phyloP scores from a whole-genome alignment of 371 early-diverging fungal species.

The Dentiscutata heterogama region DNA sequence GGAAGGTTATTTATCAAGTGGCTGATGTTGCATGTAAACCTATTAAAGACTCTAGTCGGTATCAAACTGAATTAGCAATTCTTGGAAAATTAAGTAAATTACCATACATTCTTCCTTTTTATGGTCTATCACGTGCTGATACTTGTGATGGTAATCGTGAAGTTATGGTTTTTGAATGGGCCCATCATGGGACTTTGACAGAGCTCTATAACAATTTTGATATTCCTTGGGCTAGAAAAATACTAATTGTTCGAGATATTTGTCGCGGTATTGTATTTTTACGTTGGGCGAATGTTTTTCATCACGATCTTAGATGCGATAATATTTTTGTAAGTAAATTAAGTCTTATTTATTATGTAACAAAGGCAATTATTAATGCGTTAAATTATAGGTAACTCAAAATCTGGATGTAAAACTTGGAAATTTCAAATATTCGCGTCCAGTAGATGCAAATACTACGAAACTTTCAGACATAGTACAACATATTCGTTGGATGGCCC shows the following conservation, averaged over 20 bases:
- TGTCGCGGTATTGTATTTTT: conserved; percentile 25
- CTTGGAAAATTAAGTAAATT: background rate
- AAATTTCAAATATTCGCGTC: conserved; percentile 2
- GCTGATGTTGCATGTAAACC: conserved; percentile 13
- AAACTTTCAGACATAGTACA: background rate
- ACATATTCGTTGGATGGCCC: conserved; percentile 25
- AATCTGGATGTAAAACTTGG: background rate
- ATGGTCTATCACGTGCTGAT: background rate
- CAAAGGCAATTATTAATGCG: too few species aligned
- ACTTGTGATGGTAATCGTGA: too few species aligned
- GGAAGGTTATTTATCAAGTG: background rate
- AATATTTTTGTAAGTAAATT: conserved; percentile 38
- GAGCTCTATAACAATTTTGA: background rate
- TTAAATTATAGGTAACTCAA: background rate
- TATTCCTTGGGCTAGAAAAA: conserved; percentile 20
- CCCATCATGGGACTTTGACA: background rate
- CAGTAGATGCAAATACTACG: background rate
- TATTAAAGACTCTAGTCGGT: background rate
- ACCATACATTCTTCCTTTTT: background rate
- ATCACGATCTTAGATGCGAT: conserved; percentile 30
- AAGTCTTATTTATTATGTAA: too few species aligned
- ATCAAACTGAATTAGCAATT: background rate
- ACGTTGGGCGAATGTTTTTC: conserved; percentile 9
- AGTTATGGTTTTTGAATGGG: conserved; percentile 36
- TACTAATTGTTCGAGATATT: conserved; percentile 23